Base-by-base conservation (phyloP, 352 stramenopile species). In the Phytopythium vexans region DNA sequence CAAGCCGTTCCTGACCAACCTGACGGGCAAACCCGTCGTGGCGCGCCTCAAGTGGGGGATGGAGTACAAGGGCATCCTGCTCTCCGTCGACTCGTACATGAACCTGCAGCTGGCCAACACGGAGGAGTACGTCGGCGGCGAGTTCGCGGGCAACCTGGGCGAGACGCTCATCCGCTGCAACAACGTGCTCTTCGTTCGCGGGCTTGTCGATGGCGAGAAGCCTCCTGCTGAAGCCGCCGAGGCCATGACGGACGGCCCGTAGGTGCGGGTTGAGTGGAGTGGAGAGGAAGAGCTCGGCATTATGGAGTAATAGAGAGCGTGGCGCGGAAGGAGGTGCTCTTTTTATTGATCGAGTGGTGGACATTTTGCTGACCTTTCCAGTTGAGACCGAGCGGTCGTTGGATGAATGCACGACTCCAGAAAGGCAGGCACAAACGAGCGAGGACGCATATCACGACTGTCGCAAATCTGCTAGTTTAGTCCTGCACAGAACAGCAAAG, bases 41-140 rank as follows among this genome's bases (percentile, higher is more conserved):
- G 95, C 98, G 49, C 97, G 97, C 58, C 87, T 99, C 52, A 99
- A 99, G 80, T 99, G 97, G 97, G 97, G 97, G 34, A 98, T 99
- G 91, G 97, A 99, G 77, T 99, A 99, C 77, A 97, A 98, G 72
- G 97, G 89, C 56, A 67, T 93, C 36, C 77, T 96, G 52, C 70
- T 97, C 39, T 98, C 92, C 3, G 90, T 97, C 14, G 97, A 99
- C 83, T 97, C 89, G 46, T 99, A 99, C 83, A 99, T 99, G 96
- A 99, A 99, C 78, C 70, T 99, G 49, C 95, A 99, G 71, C 80
- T 99, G 47, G 78, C 90, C 43, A 89, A 97, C 51, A 98, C 95
- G 31, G 94, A 99, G 69, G 97, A 99, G 73, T 99, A 95, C 67
- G 92, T 99, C 56, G 95, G 98, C 76, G 97, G 97, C 53, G 76